Evolutionary conservation across 169 alveolate species (phyloP).

Genomic region (Eimeria tenella): DNA sequence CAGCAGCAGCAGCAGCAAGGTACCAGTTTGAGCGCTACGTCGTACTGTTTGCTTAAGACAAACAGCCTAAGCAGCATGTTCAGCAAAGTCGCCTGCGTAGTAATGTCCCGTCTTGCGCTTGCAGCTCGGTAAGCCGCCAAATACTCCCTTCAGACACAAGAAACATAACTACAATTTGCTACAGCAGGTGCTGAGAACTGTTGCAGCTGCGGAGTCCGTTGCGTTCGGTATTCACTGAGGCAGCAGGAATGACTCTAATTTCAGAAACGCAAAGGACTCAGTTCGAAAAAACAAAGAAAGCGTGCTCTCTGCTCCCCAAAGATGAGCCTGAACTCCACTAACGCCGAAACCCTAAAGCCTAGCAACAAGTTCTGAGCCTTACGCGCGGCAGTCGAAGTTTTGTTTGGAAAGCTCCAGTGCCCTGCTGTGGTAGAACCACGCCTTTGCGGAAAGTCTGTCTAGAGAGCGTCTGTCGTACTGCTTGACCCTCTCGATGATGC

Average conservation of each 20-base stretch:
- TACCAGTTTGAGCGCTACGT: conserved; percentile 78
- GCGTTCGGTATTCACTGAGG: not conserved
- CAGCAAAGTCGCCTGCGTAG: conserved; percentile 78
- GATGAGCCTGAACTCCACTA: not conserved
- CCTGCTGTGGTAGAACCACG: conserved; percentile 26
- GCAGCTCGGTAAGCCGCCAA: conserved; percentile 77
- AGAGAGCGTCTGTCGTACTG: not conserved
- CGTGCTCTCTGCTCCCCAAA: too few relatives aligned
- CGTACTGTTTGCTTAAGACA: conserved; percentile 54
- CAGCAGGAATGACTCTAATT: not conserved
- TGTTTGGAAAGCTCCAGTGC: conserved; percentile 9
- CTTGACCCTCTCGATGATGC: conserved; percentile 13
- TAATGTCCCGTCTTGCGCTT: conserved; percentile 50
- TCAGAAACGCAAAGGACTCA: too few relatives aligned
- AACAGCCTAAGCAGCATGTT: conserved; percentile 76
- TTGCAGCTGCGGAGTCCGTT: not conserved
- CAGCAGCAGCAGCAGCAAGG: not conserved
- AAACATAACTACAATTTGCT: not conserved
- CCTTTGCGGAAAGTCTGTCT: conserved; percentile 26
- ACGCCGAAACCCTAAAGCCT: not conserved
- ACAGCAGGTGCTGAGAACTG: not conserved
- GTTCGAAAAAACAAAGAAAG: too few relatives aligned
- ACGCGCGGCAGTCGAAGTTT: conserved; percentile 29
- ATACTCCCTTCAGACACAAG: conserved; percentile 26
- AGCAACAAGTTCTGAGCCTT: not conserved